These are phyloP conservation scores for Rhizophlyctis rosea DNA, from an alignment of 192 early-diverging fungal species.

Conservation along the genomic window DNA sequence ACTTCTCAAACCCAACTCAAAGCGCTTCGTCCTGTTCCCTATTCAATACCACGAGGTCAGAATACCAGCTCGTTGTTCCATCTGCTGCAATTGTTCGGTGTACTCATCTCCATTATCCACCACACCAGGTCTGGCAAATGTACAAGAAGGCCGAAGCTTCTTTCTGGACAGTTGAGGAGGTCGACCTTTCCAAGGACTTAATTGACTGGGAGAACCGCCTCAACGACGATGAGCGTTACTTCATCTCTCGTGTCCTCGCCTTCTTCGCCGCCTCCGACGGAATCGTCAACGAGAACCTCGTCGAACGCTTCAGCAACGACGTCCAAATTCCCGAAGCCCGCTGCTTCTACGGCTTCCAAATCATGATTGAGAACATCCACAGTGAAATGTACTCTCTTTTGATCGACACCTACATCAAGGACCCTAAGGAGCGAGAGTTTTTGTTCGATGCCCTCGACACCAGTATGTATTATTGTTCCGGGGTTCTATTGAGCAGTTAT, in stretches of 20 bases:
- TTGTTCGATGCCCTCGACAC: slow-evolving; percentile 91
- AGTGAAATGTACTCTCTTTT: slow-evolving; percentile 92
- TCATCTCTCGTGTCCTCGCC: slow-evolving; percentile 88
- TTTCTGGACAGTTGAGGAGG: slow-evolving; percentile 96
- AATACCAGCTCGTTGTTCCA: no score
- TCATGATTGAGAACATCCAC: slow-evolving; percentile 98
- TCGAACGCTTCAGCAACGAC: slow-evolving; percentile 85
- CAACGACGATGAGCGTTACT: slow-evolving; percentile 82
- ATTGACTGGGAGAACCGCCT: slow-evolving; percentile 86
- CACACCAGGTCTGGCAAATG: slow-evolving; percentile 96
- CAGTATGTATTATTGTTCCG: slow-evolving; percentile 87
- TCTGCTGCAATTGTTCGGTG: no score
- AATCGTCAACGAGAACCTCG: slow-evolving; percentile 94
- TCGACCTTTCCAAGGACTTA: slow-evolving; percentile 89
- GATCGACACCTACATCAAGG: slow-evolving; percentile 92
- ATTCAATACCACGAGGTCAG: slow-evolving; percentile 54
- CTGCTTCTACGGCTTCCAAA: slow-evolving; percentile 96
- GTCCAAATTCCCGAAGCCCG: slow-evolving; percentile 92
- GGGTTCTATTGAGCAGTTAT: slow-evolving; percentile 68
- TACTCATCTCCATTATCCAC: no score
- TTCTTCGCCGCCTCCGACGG: slow-evolving; percentile 96
- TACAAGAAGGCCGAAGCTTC: slow-evolving; percentile 98
- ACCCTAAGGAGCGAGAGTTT: slow-evolving; percentile 71
- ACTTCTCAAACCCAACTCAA: slow-evolving; percentile 30
- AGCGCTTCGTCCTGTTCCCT: slow-evolving; percentile 51